Evolutionary conservation across 192 early-diverging fungal species (phyloP).

Genomic region (Coemansia sp.): DNA sequence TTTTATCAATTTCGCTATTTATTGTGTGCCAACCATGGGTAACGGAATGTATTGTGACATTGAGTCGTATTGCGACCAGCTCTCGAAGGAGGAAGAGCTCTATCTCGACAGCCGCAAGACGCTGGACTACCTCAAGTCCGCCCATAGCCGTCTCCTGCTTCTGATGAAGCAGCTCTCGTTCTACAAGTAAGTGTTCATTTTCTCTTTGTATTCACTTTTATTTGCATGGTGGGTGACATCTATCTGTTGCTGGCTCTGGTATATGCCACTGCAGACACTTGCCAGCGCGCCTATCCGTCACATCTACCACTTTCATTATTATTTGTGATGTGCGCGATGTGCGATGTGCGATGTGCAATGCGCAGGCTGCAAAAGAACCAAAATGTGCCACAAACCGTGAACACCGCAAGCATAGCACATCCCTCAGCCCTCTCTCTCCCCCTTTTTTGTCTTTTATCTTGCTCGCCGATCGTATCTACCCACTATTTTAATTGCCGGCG

Average conservation of each 20-base stretch:
- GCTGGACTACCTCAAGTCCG: conserved; percentile 30
- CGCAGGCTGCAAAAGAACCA: background rate
- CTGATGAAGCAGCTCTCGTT: conserved; percentile 24
- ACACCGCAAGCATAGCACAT: conserved; percentile 1
- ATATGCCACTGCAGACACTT: too few species aligned
- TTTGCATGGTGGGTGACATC: too few species aligned
- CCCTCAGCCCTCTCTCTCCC: background rate
- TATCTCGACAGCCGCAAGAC: conserved; percentile 28
- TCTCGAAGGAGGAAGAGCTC: conserved; percentile 21
- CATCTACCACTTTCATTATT: too few species aligned
- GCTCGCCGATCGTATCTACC: background rate
- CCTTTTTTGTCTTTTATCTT: too few species aligned
- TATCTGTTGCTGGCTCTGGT: too few species aligned
- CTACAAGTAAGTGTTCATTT: conserved; percentile 29
- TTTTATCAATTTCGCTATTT: too few species aligned
- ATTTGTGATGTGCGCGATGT: too few species aligned
- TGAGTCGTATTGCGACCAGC: conserved; percentile 20
- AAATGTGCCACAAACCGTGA: conserved; percentile 1
- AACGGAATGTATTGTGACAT: conserved; percentile 47
- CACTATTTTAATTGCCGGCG: background rate
- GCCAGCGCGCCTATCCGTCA: too few species aligned
- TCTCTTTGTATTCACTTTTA: background rate
- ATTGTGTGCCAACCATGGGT: conserved; percentile 19
- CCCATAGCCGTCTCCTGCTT: conserved; percentile 25
- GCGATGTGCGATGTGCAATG: background rate